Conservation (phyloP, 371 early-diverging fungal species). For the Rhizopus microsporus region DNA sequence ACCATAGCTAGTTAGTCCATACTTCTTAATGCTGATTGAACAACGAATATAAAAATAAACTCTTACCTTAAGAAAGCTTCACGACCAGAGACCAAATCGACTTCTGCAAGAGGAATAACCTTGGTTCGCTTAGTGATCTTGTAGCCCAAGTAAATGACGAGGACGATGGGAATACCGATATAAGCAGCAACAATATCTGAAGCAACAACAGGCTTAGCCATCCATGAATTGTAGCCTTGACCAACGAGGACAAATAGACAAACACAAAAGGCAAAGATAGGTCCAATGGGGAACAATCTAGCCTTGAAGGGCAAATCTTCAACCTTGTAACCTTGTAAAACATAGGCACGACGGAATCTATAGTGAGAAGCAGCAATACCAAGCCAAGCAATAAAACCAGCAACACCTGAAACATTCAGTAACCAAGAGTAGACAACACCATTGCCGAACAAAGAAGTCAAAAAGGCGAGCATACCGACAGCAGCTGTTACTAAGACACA, state of each 20-base stretch:
- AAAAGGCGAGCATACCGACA: constrained; percentile 57
- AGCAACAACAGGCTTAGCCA: constrained; percentile 21
- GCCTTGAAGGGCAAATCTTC: constrained; percentile 75
- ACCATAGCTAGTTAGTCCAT: constrained; percentile 22
- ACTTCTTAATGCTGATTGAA: too few species aligned
- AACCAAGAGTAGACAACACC: constrained; percentile 56
- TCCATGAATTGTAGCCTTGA: constrained; percentile 61
- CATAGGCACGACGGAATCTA: constrained; percentile 81
- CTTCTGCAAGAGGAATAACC: constrained; percentile 57
- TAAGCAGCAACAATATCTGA: constrained; percentile 37
- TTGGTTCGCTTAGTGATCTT: constrained; percentile 57
- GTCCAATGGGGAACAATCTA: constrained; percentile 69
- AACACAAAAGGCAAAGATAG: constrained; percentile 60
- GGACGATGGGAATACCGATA: constrained; percentile 42
- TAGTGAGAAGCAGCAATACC: constrained; percentile 76
- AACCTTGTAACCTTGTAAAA: constrained; percentile 67
- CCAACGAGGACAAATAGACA: constrained; percentile 63
- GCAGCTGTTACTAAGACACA: constrained; percentile 53
- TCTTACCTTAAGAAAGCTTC: constrained; percentile 25
- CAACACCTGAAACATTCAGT: constrained; percentile 67
- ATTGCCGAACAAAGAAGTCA: constrained; percentile 51
- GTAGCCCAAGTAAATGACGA: constrained; percentile 47
- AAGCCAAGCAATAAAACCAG: constrained; percentile 81
- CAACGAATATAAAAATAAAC: background rate
- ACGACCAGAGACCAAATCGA: constrained; percentile 63